These are phyloP conservation scores for Lachnellula occidentalis DNA, from an alignment of 2,329 filamentous ascomycete genomes.

Conservation along the genomic window DNA sequence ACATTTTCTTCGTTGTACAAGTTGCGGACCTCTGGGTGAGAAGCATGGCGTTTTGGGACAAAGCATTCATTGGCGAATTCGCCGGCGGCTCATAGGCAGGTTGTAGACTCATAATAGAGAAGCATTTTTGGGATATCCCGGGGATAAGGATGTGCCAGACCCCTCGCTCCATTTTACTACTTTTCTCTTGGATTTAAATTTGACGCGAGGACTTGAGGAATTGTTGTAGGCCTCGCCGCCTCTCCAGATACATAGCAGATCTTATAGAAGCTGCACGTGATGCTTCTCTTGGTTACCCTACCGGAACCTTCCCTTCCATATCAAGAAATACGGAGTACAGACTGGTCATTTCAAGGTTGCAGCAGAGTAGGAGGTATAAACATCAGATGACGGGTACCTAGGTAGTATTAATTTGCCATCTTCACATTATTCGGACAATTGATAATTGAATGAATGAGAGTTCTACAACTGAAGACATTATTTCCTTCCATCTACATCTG, in stretches of 20 bases:
- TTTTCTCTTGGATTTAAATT: not conserved
- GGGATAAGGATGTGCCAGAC: not conserved
- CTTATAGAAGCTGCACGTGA: not conserved
- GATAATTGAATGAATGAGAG: too few species aligned
- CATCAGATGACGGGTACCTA: too few species aligned
- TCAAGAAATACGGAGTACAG: not conserved
- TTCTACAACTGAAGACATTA: not conserved
- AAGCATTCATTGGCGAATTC: slow-evolving; percentile 2
- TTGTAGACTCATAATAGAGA: not conserved
- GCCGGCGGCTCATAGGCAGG: not conserved
- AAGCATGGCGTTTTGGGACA: slow-evolving; percentile 25
- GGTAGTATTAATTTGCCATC: too few species aligned
- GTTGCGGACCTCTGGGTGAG: slow-evolving; percentile 10
- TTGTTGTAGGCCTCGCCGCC: not conserved
- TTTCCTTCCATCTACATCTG: not conserved
- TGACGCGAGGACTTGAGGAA: not conserved
- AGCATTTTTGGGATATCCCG: not conserved
- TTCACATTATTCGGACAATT: too few species aligned
- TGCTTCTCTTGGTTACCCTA: not conserved
- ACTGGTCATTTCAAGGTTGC: not conserved
- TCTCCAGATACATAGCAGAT: not conserved
- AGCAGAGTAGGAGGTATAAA: too few species aligned
- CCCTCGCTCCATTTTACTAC: not conserved
- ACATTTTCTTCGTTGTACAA: slow-evolving; percentile 13
- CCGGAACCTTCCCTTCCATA: not conserved